Conservation (phyloP, 2,329 filamentous ascomycete genomes). For the Xylaria sp. region DNA sequence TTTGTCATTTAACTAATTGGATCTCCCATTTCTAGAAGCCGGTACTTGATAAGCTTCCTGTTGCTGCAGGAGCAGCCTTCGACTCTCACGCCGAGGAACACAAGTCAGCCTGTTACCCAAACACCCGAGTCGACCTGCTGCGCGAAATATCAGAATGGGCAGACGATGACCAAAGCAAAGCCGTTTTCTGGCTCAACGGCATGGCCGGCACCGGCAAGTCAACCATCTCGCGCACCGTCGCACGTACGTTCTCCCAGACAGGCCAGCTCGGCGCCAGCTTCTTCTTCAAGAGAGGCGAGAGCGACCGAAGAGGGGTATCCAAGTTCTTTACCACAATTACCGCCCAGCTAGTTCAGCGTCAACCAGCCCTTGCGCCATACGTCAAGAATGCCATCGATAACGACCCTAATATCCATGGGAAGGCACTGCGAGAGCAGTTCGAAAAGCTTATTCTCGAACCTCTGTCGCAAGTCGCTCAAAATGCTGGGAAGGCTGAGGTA, state of each 20-base stretch:
- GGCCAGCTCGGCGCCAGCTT: constrained; percentile 36
- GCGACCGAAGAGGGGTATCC: constrained; percentile 39
- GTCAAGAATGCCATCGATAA: constrained; percentile 37
- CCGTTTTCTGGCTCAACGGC: constrained; percentile 42
- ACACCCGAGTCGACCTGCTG: constrained; percentile 40
- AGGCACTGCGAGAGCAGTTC: constrained; percentile 42
- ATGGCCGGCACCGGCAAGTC: constrained; percentile 44
- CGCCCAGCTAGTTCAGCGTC: constrained; percentile 33
- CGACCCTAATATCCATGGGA: constrained; percentile 35
- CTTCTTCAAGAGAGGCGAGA: constrained; percentile 48
- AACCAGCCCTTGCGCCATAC: constrained; percentile 33
- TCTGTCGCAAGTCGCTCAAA: constrained; percentile 18
- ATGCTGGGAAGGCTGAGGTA: background rate
- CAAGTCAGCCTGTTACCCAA: constrained; percentile 35
- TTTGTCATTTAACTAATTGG: too few species aligned
- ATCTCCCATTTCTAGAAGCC: too few species aligned
- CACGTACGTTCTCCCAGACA: constrained; percentile 10
- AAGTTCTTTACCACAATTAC: constrained; percentile 47
- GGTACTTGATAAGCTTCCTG: too few species aligned
- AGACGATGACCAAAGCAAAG: constrained; percentile 19
- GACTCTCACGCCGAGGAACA: constrained; percentile 37
- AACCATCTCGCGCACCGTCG: constrained; percentile 39
- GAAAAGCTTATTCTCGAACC: constrained; percentile 44
- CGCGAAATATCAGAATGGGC: constrained; percentile 36
- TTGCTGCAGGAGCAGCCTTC: too few species aligned